Evolutionary conservation across 129 eudicot genomes (phyloP), one percentile per base, ranked within the genome.

Genomic region (Flaveria bidentis): DNA sequence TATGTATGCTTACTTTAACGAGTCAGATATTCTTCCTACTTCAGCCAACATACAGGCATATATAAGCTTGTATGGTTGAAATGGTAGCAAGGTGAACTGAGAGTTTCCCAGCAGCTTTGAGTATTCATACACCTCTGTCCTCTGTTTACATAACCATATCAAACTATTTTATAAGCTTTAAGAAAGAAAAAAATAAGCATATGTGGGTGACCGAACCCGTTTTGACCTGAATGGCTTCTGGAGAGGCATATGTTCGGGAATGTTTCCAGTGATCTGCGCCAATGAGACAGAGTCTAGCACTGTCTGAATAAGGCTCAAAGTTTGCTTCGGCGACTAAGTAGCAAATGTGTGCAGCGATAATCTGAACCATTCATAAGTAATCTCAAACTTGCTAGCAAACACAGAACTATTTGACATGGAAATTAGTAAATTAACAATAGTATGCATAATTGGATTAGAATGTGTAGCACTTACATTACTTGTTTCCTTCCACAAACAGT

Each of bases 41-140:
- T 94, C 97, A 56, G 97, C 96, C 88, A 94, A 84, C 99, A 94
- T 94, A 83, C 83, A 81, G n/a, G 97, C 99, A 70, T 94, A 94
- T 75, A 91, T 71, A 83, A 90, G 88, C 79, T 94, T 94, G 80
- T 94, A 94, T 18, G 97, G 97, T 82, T 94, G 97, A 84, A 94
- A 89, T 16, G 97, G 90, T 67, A 87, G 85, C 79, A 91, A 82
- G 65, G 89, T 81, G 78, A 89, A 94, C 88, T 94, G 97, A 57
- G 99, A 87, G 79, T 94, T 94, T 30, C 97, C 99, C 56, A 84
- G 84, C 41, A 87, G 87, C 83, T 88, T 91, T 74, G 97, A 87
- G 55, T 88, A 89, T 83, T 94, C 97, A 76, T 89, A 89, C 55
- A 89, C 83, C 88, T 94, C 99, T 60, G 99, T 94, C 72, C 96